These are phyloP conservation scores for Rhodotorula sp. DNA, from an alignment of 1,284 basidiomycete genomes.

Conservation along the genomic window DNA sequence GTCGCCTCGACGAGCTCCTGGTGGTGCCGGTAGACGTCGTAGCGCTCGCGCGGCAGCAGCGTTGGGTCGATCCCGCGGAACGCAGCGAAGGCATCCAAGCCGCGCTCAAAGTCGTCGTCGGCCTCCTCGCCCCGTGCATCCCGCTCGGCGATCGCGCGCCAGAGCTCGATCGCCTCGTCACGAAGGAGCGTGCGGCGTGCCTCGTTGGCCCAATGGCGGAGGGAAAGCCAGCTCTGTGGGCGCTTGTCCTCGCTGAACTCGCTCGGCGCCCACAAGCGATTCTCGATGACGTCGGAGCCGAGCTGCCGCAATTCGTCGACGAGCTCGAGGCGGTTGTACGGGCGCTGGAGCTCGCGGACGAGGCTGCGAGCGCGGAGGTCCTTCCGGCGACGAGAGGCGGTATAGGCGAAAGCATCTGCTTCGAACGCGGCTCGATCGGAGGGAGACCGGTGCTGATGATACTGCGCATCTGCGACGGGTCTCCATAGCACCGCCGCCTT, in stretches of 20 bases:
- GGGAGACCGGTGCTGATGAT: not conserved
- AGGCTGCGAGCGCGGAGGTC: not conserved
- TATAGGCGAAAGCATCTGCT: not conserved
- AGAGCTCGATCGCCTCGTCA: conserved; percentile 21
- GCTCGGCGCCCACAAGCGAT: not conserved
- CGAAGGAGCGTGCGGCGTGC: conserved; percentile 9
- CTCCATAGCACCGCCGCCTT: conserved; percentile 9
- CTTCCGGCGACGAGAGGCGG: not conserved
- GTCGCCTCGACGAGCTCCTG: not conserved
- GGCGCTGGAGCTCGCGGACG: conserved; percentile 9
- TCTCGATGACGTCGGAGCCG: conserved; percentile 20
- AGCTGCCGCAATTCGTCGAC: conserved; percentile 6
- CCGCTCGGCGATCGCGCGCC: conserved; percentile 18
- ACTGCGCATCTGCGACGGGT: conserved; percentile 3
- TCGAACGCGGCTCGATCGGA: not conserved
- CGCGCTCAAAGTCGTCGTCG: conserved; percentile 24
- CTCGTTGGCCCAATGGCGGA: conserved; percentile 18
- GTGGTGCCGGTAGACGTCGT: conserved; percentile 2
- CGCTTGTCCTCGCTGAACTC: not conserved
- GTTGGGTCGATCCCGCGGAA: conserved; percentile 27
- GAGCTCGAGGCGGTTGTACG: conserved; percentile 8
- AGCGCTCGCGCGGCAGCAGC: not conserved
- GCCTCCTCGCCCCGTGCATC: conserved; percentile 1
- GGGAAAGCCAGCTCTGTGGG: conserved; percentile 13
- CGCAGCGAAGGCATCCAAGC: conserved; percentile 26